A percentile compares a stretch with the other conserved stretches of the same genome.
Conservation (phyloP, 768 basidiomycete genomes). For the Cyclocybe cylindracea region DNA sequence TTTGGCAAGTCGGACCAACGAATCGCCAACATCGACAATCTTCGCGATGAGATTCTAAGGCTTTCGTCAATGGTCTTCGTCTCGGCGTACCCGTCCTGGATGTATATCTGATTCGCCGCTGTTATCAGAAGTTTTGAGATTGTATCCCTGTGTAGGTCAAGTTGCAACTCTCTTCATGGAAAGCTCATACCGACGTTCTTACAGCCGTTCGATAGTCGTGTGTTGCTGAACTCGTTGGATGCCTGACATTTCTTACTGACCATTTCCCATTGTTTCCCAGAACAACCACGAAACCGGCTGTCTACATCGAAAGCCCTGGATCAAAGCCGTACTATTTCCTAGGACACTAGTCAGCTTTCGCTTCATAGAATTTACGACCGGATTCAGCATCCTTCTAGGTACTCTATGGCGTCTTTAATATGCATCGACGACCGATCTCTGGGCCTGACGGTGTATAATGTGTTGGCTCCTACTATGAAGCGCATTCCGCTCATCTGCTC, state of each 20-base stretch:
- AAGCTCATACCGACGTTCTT: not conserved
- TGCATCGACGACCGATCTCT: constrained; percentile 65
- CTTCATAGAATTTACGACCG: not conserved
- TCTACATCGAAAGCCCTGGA: constrained; percentile 19
- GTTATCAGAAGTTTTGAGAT: constrained; percentile 39
- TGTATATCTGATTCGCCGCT: not conserved
- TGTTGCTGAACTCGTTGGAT: no score
- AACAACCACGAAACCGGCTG: constrained; percentile 15
- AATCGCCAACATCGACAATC: constrained; percentile 40
- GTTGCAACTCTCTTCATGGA: not conserved
- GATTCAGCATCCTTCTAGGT: no score
- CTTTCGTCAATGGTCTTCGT: constrained; percentile 32
- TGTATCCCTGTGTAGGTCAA: constrained; percentile 35
- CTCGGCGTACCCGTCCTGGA: not conserved
- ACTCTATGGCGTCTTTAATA: not conserved
- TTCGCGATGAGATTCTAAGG: constrained; percentile 45
- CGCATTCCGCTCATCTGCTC: not conserved
- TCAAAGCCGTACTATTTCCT: constrained; percentile 24
- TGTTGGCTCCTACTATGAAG: no score
- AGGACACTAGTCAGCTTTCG: constrained; percentile 16
- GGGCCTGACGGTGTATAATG: constrained; percentile 58
- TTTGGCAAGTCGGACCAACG: constrained; percentile 35
- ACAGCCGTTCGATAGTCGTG: constrained; percentile 13
- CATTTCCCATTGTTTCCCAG: not conserved
- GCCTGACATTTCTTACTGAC: not conserved